These are phyloP conservation scores for Kwoniella shivajii DNA, from an alignment of 1,284 basidiomycete species.

Conservation along the genomic window DNA sequence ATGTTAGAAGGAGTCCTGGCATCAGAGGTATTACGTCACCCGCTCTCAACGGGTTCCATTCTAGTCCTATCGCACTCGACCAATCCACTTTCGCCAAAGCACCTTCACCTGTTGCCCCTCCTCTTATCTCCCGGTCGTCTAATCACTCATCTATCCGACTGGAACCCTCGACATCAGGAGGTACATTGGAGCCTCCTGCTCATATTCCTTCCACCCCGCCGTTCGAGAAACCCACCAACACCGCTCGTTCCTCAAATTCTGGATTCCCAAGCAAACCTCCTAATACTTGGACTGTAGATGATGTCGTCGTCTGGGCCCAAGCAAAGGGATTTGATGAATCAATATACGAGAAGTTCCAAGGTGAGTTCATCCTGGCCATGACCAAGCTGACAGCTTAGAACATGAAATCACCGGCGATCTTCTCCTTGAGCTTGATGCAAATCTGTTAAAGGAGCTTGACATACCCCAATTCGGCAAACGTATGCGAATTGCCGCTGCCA, in stretches of 20 bases:
- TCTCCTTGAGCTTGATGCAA: conserved; percentile 88
- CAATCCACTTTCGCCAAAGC: conserved; percentile 2
- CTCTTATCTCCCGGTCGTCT: conserved; percentile 3
- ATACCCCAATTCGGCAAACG: conserved; percentile 93
- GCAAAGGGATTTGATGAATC: conserved; percentile 80
- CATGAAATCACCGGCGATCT: conserved; percentile 99
- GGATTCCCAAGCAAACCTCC: conserved; percentile 16
- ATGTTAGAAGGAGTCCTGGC: conserved; percentile 8
- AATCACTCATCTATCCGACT: neutral
- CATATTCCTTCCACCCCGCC: conserved; percentile 31
- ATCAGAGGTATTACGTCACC: neutral
- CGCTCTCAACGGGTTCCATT: conserved; percentile 22
- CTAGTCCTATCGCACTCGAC: conserved; percentile 3
- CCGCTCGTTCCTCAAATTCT: conserved; percentile 7
- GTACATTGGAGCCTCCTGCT: conserved; percentile 27
- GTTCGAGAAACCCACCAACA: conserved; percentile 11
- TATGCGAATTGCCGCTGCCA: conserved; percentile 90
- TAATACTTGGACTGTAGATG: conserved; percentile 72
- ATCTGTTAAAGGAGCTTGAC: conserved; percentile 94
- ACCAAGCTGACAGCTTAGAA: conserved; percentile 59
- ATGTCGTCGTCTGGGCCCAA: conserved; percentile 88
- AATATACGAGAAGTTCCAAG: conserved; percentile 81
- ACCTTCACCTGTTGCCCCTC: conserved; percentile 5
- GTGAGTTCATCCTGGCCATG: conserved; percentile 55
- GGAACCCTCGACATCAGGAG: neutral